Base-by-base conservation (phyloP, 768 basidiomycete genomes). In the Leccinum obscurum region DNA sequence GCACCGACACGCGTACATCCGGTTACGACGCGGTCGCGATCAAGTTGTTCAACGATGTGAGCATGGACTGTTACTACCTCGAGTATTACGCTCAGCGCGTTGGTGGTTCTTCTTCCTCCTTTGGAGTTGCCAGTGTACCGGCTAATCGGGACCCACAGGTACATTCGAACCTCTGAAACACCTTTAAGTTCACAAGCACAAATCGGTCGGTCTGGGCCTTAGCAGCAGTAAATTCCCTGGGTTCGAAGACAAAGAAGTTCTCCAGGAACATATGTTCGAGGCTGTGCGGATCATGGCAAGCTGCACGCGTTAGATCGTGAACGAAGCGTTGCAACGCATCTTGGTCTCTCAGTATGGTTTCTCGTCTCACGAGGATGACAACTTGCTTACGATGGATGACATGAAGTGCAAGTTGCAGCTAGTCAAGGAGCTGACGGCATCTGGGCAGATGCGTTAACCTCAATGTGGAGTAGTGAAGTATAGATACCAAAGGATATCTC, bases 81-180 rank as follows among this genome's bases (percentile, higher is more conserved):
- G 80, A 81, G 68, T 81, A 80, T 61, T 79, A 81, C 62, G 81
- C 80, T 11, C 70, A 71, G 51, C 79, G 80, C 32, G 80, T 80
- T 13, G 80, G 80, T 69, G 68, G 60, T 26, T 41, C 17, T 13
- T 4, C 15, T 3, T 3, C 8, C 1, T 5, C 17, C 28, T 4
- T 4, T 2, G 17, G 41, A 22, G 4, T n/a, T 17, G 4, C 7
- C 10, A 51, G 48, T n/a, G 28, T 10, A n/a, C 22, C 11, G 7
- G 24, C 20, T 39, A 20, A 34, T 49, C 1, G 17, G n/a, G 41
- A n/a, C n/a, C n/a, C 22, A 9, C 15, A 71, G 70, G 70, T 34
- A 64, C 70, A 17, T 77, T 77, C 28, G 74, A 73, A 54, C 75
- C 76, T n/a, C 57, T 77, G 28, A 68, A 54, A 54, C 52, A 67